Conservation (phyloP, 768 basidiomycete genomes). For the Tephrocybe rancida region DNA sequence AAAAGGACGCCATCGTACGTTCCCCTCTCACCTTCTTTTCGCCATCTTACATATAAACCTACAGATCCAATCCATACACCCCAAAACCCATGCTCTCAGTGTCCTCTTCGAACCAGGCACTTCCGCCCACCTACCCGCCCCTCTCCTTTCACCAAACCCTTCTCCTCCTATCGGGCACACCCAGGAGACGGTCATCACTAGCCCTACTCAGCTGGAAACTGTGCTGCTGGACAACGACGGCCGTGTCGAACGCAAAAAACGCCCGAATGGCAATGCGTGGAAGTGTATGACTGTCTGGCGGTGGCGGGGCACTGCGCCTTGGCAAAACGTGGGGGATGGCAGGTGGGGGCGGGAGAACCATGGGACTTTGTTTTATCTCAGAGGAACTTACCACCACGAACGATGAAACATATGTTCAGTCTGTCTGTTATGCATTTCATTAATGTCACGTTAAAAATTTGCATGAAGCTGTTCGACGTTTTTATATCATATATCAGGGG, state of each 20-base stretch:
- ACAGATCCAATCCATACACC: slow-evolving; percentile 49
- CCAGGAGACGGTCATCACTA: slow-evolving; percentile 38
- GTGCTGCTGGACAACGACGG: slow-evolving; percentile 54
- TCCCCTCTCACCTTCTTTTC: background rate
- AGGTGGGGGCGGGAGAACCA: slow-evolving; percentile 46
- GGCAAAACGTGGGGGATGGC: slow-evolving; percentile 21
- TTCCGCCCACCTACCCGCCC: slow-evolving; percentile 35
- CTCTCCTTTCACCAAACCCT: slow-evolving; percentile 33
- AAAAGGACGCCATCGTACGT: slow-evolving; percentile 58
- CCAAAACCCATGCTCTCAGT: slow-evolving; percentile 40
- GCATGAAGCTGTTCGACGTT: too few species aligned
- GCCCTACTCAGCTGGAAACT: slow-evolving; percentile 52
- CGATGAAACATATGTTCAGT: slow-evolving; percentile 13
- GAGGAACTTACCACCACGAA: slow-evolving; percentile 42
- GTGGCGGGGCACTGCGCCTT: slow-evolving; percentile 36
- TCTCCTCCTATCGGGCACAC: slow-evolving; percentile 28
- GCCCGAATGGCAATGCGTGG: slow-evolving; percentile 59
- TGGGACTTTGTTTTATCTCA: slow-evolving; percentile 53
- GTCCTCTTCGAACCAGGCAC: slow-evolving; percentile 43
- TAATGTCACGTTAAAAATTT: too few species aligned
- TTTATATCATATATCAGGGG: too few species aligned
- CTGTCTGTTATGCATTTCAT: too few species aligned
- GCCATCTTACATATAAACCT: background rate
- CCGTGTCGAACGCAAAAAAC: slow-evolving; percentile 37
- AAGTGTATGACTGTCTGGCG: slow-evolving; percentile 59